Base-by-base conservation (phyloP, 140 eudicot species). In the Cichorium intybus region DNA sequence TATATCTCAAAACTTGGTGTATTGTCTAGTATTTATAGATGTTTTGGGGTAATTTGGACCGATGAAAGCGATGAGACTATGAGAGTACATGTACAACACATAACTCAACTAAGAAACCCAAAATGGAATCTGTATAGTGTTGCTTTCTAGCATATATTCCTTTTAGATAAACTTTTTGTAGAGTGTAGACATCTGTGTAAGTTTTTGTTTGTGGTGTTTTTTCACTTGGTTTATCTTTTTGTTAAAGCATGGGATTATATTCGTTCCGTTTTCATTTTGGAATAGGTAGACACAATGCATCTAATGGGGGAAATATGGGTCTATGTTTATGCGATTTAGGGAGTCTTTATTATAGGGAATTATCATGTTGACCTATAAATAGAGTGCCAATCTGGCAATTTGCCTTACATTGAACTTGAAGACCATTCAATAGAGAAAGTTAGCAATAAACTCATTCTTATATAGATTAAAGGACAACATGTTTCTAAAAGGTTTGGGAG, bases 1-100 rank as follows among this genome's bases (percentile, higher is more conserved):
- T 72, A 45, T 57, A 61, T 72, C 50, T 77, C 23, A 4, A 52
- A 43, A 67, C 60, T 28, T 61, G 35, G 26, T 75, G 52, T 39
- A 22, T 20, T 50, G 26, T 16, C n/a, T 46, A 57, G 28, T 71
- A 71, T 75, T 82, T 82, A 78, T 82, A 82, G 81, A 74, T 51
- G 76, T 20, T 35, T 7, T 45, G 49, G 58, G 31, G 22, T 57
- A 24, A 59, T 21, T 64, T 4, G 48, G 70, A 49, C 46, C 60
- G 9, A 50, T 51, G 52, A 46, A 37, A 37, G 16, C n/a, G 16
- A 37, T 11, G 16, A 37, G n/a, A 4, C n/a, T n/a, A n/a, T n/a
- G n/a, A n/a, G n/a, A n/a, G n/a, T n/a, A n/a, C n/a, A n/a, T n/a
- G 16, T 10, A 37, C 4, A 9, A 34, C 41, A 34, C 41, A 34